A percentile compares a stretch with the other conserved stretches of the same genome.
phyloP scores from a whole-genome alignment of 805 yeast species.

The Lipomyces mesembrius region DNA sequence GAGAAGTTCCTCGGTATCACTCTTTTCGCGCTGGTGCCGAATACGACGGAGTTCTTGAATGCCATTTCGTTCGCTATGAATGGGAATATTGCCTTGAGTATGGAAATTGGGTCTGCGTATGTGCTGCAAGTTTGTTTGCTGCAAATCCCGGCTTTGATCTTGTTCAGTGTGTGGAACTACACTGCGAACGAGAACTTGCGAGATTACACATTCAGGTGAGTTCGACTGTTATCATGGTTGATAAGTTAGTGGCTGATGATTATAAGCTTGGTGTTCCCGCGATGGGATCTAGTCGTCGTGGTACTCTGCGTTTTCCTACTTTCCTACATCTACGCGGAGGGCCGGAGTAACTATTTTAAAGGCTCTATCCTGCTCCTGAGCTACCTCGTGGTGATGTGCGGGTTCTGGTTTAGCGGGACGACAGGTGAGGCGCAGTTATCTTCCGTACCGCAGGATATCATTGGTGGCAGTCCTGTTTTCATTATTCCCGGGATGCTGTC shows the following conservation, averaged over 20 bases:
- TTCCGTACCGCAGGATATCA: constrained; percentile 9
- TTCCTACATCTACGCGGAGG: constrained; percentile 94
- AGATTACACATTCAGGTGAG: constrained; percentile 38
- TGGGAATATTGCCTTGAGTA: constrained; percentile 93
- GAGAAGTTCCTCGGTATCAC: constrained; percentile 93
- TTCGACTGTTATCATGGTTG: not conserved
- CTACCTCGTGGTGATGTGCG: constrained; percentile 74
- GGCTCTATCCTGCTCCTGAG: constrained; percentile 80
- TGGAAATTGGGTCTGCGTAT: constrained; percentile 98
- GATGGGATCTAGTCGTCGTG: constrained; percentile 91
- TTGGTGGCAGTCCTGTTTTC: constrained; percentile 7
- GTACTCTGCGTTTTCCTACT: constrained; percentile 84
- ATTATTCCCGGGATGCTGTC: constrained; percentile 41
- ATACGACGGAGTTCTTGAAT: constrained; percentile 93
- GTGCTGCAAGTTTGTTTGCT: constrained; percentile 93
- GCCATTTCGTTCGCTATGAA: constrained; percentile 96
- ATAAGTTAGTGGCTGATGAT: not conserved
- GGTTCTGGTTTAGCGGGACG: constrained; percentile 70
- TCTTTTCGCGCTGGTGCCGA: constrained; percentile 93
- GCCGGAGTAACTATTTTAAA: constrained; percentile 93
- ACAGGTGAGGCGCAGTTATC: constrained; percentile 45
- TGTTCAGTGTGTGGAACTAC: constrained; percentile 48
- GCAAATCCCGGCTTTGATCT: constrained; percentile 88
- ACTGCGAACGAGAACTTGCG: constrained; percentile 38
- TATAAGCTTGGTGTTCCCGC: constrained; percentile 78